Percentiles rank a stretch among this genome's conserved stretches.
Evolutionary conservation across 345 rosid genomes (phyloP).

Genomic region (Eucalyptus rudis): DNA sequence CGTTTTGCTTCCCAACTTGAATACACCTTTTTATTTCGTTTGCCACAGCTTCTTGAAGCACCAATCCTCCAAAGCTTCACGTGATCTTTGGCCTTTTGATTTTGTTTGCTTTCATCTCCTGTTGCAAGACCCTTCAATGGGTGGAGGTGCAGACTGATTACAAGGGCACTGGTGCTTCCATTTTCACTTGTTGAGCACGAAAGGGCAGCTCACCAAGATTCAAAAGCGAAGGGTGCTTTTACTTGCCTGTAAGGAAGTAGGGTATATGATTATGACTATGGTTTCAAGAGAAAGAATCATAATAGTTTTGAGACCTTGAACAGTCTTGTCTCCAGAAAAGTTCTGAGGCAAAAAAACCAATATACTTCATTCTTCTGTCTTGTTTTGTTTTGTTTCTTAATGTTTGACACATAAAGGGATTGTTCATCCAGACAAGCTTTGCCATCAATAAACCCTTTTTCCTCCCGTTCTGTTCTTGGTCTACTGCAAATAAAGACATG

Average conservation of each 20-base stretch:
- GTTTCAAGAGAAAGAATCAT: not conserved
- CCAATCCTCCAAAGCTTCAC: conserved; percentile 11
- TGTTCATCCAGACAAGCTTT: not conserved
- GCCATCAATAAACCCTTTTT: not conserved
- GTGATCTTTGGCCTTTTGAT: not conserved
- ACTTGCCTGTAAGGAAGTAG: not conserved
- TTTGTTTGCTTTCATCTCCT: conserved; percentile 3
- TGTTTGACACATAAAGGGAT: not conserved
- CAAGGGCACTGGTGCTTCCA: not conserved
- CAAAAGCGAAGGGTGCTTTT: not conserved
- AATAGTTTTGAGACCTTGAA: not conserved
- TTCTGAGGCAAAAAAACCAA: not conserved
- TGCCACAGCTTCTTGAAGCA: conserved; percentile 14
- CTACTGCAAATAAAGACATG: not conserved
- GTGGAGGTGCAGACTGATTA: not conserved
- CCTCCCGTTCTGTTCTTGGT: not conserved
- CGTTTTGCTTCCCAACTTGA: conserved; percentile 37
- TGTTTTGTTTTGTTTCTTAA: not conserved
- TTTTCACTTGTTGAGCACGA: not conserved
- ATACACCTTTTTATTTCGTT: conserved; percentile 25
- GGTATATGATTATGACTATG: not conserved
- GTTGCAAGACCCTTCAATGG: not conserved
- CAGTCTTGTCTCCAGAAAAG: not conserved
- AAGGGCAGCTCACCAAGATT: not conserved
- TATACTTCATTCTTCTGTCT: not conserved